Conservation (phyloP, 169 alveolate genomes). For the Plasmodium coatneyi region DNA sequence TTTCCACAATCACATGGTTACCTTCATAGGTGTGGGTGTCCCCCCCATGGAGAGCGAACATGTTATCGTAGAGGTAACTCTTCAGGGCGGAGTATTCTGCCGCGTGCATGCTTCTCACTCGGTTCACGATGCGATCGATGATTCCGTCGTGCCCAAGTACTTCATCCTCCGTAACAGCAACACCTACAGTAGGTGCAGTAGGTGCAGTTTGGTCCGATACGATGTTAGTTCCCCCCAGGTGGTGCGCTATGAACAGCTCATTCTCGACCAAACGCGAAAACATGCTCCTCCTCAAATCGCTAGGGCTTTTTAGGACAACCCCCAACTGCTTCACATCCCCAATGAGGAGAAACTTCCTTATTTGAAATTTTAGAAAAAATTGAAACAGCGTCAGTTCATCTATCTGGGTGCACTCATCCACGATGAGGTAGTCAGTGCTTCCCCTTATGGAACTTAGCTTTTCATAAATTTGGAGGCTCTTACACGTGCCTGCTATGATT, state of each 20-base stretch:
- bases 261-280: slow-evolving; percentile 65
- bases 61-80: slow-evolving; percentile 1
- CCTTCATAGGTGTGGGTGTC: neutral
- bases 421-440: slow-evolving; percentile 36
- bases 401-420: slow-evolving; percentile 58
- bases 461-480: slow-evolving; percentile 36
- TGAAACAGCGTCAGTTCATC: slow-evolving; percentile 36
- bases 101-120: neutral
- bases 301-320: slow-evolving; percentile 30
- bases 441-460: slow-evolving; percentile 17
- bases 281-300: slow-evolving; percentile 45
- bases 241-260: slow-evolving; percentile 23
- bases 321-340: slow-evolving; percentile 61
- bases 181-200: neutral
- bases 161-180: too few relatives aligned
- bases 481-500: slow-evolving; percentile 63
- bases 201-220: neutral
- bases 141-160: neutral
- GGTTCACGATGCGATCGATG: neutral
- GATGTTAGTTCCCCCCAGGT: neutral
- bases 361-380: slow-evolving; percentile 22
- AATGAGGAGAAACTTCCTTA: slow-evolving; percentile 28
- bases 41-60: slow-evolving; percentile 34
- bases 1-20: neutral
- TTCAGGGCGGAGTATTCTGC: neutral